Conservation (phyloP, 139 green algal species). For the Raphidocelis subcapitata region DNA sequence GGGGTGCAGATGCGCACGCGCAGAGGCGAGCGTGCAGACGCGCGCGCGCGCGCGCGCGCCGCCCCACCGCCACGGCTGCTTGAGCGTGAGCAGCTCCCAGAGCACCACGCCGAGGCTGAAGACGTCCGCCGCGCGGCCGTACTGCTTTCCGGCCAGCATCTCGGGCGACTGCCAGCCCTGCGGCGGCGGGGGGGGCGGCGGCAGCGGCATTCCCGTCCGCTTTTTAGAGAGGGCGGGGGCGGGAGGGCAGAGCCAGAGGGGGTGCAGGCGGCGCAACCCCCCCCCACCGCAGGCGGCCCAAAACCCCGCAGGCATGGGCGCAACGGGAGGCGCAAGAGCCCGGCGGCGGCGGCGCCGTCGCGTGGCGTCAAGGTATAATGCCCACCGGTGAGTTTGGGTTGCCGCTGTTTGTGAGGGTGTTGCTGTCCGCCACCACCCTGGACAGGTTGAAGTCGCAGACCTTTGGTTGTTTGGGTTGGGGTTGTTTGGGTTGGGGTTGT, state of each 20-base stretch:
- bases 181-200: not conserved
- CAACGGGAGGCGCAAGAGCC: no score
- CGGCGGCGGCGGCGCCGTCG: not conserved
- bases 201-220: no score
- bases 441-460: constrained; percentile 66
- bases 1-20: not conserved
- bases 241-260: no score
- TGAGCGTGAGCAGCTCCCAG: constrained; percentile 50
- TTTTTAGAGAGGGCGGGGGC: no score
- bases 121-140: constrained; percentile 49
- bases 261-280: no score
- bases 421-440: constrained; percentile 21
- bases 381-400: constrained; percentile 31
- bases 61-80: constrained; percentile 33
- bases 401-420: constrained; percentile 26
- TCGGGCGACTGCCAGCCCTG: constrained; percentile 51
- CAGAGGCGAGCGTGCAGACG: not conserved
- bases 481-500: no score
- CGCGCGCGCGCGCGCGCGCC: not conserved
- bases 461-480: no score
- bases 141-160: constrained; percentile 41
- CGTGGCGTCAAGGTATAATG: no score
- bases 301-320: not conserved
- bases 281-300: no score
- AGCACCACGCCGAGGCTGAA: constrained; percentile 45